Base-by-base conservation (phyloP, 768 basidiomycete genomes). In the Leccinum longicurvipes region DNA sequence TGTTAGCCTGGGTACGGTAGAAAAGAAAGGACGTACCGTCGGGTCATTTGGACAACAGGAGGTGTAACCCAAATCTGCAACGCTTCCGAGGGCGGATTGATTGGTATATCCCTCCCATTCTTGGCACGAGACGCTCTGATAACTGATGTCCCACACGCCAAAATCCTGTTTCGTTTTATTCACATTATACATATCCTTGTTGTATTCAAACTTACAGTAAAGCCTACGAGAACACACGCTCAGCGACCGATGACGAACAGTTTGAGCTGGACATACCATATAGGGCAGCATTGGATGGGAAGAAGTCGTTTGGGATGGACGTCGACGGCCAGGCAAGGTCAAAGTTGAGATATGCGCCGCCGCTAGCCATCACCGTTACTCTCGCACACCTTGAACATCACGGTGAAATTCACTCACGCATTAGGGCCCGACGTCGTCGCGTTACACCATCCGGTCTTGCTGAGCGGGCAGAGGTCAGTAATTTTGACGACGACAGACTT, bases 131-230 rank as follows among this genome's bases (percentile, higher is more conserved):
- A 91, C 82, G 27, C 72, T 76, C 61, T 83, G 71, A 66, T 92
- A 92, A 17, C 78, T 84, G 63, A 90, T 75, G 63, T 91, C 91
- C 91, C 91, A 93, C 19, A 92, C 83, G 49, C 91, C 89, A 74
- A 92, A 93, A 64, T 92, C 91, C 86, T 88, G 44, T 54, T 53
- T 47, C 14, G 39, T 48, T 42, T 34, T 11, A 4, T 24, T 42
- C 48, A 15, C 11, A 60, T 36, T 10, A 34, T 32, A 28, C 11
- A 11, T 19, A 41, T 41, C 19, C 28, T 31, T 24, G 25, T 4
- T 21, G 12, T 28, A 17, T 31, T 46, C 32, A 14, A 47, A 59
- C 75, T 62, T 50, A 78, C 77, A 10, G 74, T 69, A 57, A 71
- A 79, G 7, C 76, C 77, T 78, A 46, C 19, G 19, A 51, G 47